Conservation (phyloP, 1,284 basidiomycete species). For the Sanghuangporus baumii region DNA sequence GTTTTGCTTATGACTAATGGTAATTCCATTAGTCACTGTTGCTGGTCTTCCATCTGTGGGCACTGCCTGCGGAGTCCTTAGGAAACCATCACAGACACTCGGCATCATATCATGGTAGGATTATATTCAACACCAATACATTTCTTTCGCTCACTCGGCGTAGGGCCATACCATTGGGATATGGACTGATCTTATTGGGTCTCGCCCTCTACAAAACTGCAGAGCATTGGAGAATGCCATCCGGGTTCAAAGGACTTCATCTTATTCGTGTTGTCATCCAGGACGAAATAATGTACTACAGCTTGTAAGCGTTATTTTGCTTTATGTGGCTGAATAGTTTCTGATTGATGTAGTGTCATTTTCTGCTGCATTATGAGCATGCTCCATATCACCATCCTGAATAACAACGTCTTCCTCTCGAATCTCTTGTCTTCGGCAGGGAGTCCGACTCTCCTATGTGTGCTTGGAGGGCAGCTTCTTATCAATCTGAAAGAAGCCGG, state of each 20-base stretch:
- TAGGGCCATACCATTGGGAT: not conserved
- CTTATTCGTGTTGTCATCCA: conserved; percentile 1
- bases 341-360: not conserved
- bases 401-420: not conserved
- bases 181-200: not conserved
- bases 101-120: not conserved
- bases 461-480: not conserved
- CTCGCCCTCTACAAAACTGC: conserved; percentile 2
- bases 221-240: not conserved
- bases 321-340: no score
- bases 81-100: not conserved
- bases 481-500: not conserved
- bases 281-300: conserved; percentile 3
- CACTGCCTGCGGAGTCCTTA: not conserved
- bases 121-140: not conserved
- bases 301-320: not conserved
- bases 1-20: no score
- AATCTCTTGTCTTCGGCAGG: not conserved
- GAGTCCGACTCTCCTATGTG: not conserved
- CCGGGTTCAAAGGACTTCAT: not conserved
- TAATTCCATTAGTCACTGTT: not conserved
- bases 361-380: not conserved
- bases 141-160: not conserved
- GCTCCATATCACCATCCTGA: not conserved
- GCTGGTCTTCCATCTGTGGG: not conserved